phyloP scores from a whole-genome alignment of 495 filamentous ascomycete species.

The Poronia punctata region DNA sequence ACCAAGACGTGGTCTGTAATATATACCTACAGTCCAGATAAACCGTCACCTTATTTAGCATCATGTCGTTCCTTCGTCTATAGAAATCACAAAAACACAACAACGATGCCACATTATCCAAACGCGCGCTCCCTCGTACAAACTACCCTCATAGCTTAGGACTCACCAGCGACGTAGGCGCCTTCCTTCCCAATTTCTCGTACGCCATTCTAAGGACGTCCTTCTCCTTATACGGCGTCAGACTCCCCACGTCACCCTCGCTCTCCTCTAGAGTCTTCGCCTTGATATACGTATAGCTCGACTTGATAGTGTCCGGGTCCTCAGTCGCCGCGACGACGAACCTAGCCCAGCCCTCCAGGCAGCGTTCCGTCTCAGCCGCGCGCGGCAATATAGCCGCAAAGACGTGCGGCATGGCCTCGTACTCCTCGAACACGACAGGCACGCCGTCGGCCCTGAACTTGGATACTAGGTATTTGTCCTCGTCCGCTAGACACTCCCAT shows the following conservation, averaged over 20 bases:
- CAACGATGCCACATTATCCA: no score
- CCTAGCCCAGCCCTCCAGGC: slow-evolving; percentile 47
- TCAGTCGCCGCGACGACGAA: slow-evolving; percentile 49
- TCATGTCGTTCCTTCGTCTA: no score
- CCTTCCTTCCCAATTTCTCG: slow-evolving; percentile 35
- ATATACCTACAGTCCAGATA: no score
- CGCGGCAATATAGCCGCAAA: slow-evolving; percentile 60
- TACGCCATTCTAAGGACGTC: slow-evolving; percentile 47
- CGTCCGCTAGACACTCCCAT: slow-evolving; percentile 73
- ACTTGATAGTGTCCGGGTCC: slow-evolving; percentile 30
- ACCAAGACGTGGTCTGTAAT: no score
- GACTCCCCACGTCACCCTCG: slow-evolving; percentile 42
- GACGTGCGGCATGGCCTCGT: slow-evolving; percentile 85
- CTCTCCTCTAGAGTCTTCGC: slow-evolving; percentile 49
- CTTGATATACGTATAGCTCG: slow-evolving; percentile 45
- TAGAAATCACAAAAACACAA: no score
- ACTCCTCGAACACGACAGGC: slow-evolving; percentile 62
- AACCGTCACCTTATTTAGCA: no score
- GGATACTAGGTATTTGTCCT: slow-evolving; percentile 55
- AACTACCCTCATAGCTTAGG: slow-evolving; percentile 39
- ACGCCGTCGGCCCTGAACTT: slow-evolving; percentile 56
- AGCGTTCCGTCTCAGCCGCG: slow-evolving; percentile 40
- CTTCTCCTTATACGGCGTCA: slow-evolving; percentile 44
- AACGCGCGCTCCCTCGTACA: not conserved
- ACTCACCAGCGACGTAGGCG: slow-evolving; percentile 30